phyloP scores from a whole-genome alignment of 2,329 filamentous ascomycete genomes.

The Phialocephala sp. region DNA sequence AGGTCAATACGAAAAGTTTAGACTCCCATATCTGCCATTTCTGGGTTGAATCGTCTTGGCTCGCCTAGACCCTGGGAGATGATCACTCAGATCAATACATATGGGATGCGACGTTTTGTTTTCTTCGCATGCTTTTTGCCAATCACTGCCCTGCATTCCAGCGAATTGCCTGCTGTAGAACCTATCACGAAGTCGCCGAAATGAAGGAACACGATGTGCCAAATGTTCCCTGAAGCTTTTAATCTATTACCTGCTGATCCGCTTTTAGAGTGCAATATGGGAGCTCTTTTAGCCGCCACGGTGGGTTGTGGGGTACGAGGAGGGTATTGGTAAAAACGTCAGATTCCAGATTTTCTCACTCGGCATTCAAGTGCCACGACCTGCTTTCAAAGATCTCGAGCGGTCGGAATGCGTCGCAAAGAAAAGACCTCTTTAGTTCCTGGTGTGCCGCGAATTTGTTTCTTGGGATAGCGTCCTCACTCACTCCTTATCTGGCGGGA shows the following conservation, averaged over 20 bases:
- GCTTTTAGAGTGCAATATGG: constrained; percentile 13
- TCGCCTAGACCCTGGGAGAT: constrained; percentile 3
- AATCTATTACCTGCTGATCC: constrained; percentile 9
- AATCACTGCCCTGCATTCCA: constrained; percentile 12
- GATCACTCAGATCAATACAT: constrained; percentile 9
- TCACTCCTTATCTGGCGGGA: constrained; percentile 2
- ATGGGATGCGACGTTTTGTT: neutral
- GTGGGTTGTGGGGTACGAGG: constrained; percentile 9
- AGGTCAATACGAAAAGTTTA: constrained; percentile 10
- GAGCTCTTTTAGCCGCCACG: constrained; percentile 9
- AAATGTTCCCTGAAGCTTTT: constrained; percentile 8
- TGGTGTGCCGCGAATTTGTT: constrained; percentile 3
- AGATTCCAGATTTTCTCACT: constrained; percentile 7
- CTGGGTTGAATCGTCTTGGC: neutral
- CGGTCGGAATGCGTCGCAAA: constrained; percentile 10
- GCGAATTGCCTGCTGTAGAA: neutral
- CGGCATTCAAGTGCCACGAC: constrained; percentile 8
- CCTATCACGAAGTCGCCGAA: constrained; percentile 13
- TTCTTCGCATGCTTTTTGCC: neutral
- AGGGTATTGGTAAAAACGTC: constrained; percentile 5
- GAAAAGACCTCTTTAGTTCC: neutral
- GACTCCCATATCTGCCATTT: neutral
- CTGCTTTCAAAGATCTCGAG: neutral
- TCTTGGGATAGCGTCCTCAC: neutral
- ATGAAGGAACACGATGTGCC: constrained; percentile 9